These are phyloP conservation scores for Phlyctochytrium planicorne DNA, from an alignment of 192 early-diverging fungal genomes.

Conservation along the genomic window DNA sequence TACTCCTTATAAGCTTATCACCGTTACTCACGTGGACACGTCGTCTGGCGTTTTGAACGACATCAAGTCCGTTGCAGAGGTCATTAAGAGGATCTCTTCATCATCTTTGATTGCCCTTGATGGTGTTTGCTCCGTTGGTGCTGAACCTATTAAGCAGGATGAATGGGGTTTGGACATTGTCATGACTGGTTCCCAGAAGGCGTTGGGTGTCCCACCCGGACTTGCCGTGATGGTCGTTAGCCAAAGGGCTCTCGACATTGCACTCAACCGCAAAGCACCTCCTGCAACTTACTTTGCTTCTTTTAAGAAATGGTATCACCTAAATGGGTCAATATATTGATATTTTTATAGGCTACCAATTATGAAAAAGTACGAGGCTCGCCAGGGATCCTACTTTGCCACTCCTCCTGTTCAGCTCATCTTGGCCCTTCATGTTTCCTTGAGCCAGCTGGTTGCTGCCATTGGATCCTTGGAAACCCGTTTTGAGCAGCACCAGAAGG, in stretches of 20 bases:
- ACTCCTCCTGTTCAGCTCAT: constrained; percentile 94
- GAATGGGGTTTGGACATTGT: constrained; percentile 89
- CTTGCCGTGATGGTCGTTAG: constrained; percentile 84
- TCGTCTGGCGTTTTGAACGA: constrained; percentile 90
- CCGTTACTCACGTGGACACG: constrained; percentile 95
- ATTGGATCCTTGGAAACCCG: constrained; percentile 68
- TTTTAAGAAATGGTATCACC: constrained; percentile 78
- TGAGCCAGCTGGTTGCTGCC: constrained; percentile 71
- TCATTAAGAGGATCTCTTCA: constrained; percentile 76
- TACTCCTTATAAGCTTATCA: constrained; percentile 78
- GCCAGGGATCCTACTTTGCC: constrained; percentile 92
- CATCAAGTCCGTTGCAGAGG: constrained; percentile 69
- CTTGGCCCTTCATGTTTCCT: constrained; percentile 80
- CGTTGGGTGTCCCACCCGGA: constrained; percentile 90
- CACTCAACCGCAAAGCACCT: constrained; percentile 68
- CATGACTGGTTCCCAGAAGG: constrained; percentile 94
- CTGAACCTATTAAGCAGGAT: constrained; percentile 89
- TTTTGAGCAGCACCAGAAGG: constrained; percentile 75
- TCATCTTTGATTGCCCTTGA: constrained; percentile 89
- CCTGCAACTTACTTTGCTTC: constrained; percentile 88
- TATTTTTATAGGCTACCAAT: constrained; percentile 63
- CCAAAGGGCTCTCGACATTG: constrained; percentile 69
- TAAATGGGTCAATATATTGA: not conserved
- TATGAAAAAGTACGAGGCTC: constrained; percentile 93
- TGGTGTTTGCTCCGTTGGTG: constrained; percentile 93